A percentile compares a stretch with the other conserved stretches of the same genome.
Conservation (phyloP, 139 green algal species). For the Chlorella sp. region DNA sequence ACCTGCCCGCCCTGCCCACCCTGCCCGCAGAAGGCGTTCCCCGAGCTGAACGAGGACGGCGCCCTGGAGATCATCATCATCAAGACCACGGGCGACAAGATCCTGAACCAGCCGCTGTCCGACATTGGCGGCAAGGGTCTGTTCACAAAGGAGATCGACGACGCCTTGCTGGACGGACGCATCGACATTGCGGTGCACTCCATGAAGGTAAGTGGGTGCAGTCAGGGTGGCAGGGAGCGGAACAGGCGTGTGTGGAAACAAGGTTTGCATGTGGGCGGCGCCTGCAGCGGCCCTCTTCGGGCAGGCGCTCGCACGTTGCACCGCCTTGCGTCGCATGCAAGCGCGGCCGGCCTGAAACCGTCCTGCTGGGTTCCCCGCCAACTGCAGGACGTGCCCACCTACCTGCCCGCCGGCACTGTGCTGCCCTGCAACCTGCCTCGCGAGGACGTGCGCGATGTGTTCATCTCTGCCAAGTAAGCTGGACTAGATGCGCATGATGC, state of each 20-base stretch:
- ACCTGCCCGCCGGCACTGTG: conserved; percentile 93
- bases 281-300: too few relatives aligned
- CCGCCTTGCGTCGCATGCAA: too few relatives aligned
- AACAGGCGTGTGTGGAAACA: background rate
- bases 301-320: background rate
- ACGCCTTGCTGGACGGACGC: conserved; percentile 91
- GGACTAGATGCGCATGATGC: too few relatives aligned
- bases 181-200: conserved; percentile 99
- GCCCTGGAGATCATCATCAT: conserved; percentile 99
- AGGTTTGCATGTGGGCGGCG: background rate
- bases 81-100: conserved; percentile 99
- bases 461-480: conserved; percentile 89
- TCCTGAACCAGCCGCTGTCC: conserved; percentile 95
- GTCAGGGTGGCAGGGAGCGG: background rate
- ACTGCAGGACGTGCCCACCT: conserved; percentile 96
- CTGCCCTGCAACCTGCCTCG: conserved; percentile 98
- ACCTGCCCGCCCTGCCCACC: background rate
- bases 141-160: conserved; percentile 99
- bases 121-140: conserved; percentile 99
- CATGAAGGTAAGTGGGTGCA: conserved; percentile 91
- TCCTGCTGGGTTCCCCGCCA: too few relatives aligned
- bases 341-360: too few relatives aligned
- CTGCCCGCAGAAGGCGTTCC: conserved; percentile 70
- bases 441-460: conserved; percentile 98
- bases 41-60: conserved; percentile 91